Conservation (phyloP, 352 stramenopile species). For the Globisporangium solare region DNA sequence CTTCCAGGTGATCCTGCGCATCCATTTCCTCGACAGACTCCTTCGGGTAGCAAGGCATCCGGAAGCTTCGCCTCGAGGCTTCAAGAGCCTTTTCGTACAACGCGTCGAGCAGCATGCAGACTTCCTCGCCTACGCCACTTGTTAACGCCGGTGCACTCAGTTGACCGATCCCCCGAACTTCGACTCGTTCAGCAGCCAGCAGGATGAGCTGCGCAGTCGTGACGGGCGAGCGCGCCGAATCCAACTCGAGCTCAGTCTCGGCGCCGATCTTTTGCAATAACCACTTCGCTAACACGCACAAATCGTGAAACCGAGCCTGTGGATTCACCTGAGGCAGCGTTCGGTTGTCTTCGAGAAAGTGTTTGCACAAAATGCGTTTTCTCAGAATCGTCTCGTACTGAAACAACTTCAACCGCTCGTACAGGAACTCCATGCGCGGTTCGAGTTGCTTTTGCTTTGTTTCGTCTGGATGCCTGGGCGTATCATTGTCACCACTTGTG, state of each 20-base stretch:
- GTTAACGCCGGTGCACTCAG: constrained; percentile 40
- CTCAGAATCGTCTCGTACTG: constrained; percentile 33
- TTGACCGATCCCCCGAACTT: constrained; percentile 23
- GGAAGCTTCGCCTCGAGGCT: constrained; percentile 12
- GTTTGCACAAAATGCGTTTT: constrained; percentile 34
- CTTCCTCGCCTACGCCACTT: constrained; percentile 36
- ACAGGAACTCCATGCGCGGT: constrained; percentile 58
- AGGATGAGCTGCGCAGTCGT: constrained; percentile 42
- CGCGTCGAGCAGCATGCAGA: constrained; percentile 46
- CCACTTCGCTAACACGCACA: constrained; percentile 37
- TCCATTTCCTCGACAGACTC: constrained; percentile 43
- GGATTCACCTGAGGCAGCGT: constrained; percentile 13
- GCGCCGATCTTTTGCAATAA: constrained; percentile 32
- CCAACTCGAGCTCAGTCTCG: constrained; percentile 15
- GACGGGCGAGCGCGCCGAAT: constrained; percentile 19
- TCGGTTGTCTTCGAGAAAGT: constrained; percentile 31
- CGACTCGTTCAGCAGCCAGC: constrained; percentile 39
- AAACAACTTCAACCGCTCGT: constrained; percentile 63
- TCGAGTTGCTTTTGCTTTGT: constrained; percentile 29
- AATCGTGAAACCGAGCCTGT: constrained; percentile 42
- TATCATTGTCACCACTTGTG: constrained; percentile 3
- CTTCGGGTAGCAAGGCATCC: constrained; percentile 24
- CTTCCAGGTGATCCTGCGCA: constrained; percentile 37
- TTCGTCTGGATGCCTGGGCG: constrained; percentile 18
- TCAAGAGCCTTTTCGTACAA: constrained; percentile 37